Evolutionary conservation across 768 basidiomycete genomes (phyloP).

Genomic region (Vararia minispora): DNA sequence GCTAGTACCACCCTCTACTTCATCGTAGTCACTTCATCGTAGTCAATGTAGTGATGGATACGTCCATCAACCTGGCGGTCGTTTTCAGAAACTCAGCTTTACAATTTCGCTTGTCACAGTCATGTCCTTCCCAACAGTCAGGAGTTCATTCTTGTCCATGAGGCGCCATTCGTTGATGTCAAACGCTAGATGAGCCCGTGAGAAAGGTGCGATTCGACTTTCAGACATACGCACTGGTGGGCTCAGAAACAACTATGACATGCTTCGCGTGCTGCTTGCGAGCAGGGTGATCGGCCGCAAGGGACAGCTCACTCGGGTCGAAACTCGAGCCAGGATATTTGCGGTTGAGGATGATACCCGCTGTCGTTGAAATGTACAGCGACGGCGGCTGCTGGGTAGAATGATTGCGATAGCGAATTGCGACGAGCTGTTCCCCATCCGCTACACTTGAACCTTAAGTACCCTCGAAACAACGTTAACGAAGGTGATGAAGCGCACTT

Average conservation of each 20-base stretch:
- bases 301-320: conserved; percentile 9
- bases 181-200: no score
- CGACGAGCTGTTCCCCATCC: conserved; percentile 22
- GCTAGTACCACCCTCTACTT: no score
- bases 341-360: conserved; percentile 22
- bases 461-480: no score
- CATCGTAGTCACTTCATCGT: no score
- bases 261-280: conserved; percentile 25
- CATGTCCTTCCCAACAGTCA: conserved; percentile 20
- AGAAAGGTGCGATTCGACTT: no score
- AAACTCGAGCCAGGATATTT: conserved; percentile 22
- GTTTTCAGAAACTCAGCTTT: conserved; percentile 10
- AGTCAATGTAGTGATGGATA: no score
- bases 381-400: conserved; percentile 21
- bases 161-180: conserved; percentile 21
- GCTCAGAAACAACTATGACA: conserved; percentile 25
- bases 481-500: no score
- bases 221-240: no score
- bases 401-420: conserved; percentile 22
- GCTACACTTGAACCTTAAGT: no score
- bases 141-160: conserved; percentile 19
- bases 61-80: no score
- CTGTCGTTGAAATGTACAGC: conserved; percentile 22
- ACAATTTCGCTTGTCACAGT: conserved; percentile 10
- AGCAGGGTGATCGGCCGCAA: conserved; percentile 16